phyloP scores from a whole-genome alignment of 129 eudicot genomes.

The Flaveria trinervia region DNA sequence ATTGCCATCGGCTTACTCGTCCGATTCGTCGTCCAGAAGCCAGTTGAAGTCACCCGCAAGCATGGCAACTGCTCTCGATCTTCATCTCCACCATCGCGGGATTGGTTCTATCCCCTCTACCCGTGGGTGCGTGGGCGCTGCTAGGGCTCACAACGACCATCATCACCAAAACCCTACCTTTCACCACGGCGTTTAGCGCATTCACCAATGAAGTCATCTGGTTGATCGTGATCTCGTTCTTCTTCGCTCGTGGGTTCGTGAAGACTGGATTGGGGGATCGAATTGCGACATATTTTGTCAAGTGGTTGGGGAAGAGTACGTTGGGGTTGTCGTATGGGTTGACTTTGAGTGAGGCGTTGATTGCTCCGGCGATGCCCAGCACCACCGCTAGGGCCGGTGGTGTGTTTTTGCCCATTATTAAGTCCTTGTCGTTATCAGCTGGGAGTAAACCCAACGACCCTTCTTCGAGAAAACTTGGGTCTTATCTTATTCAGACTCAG shows the following conservation, averaged over 20 bases:
- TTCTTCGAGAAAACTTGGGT: slow-evolving; percentile 61
- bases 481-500: slow-evolving; percentile 77
- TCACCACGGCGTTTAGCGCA: slow-evolving; percentile 65
- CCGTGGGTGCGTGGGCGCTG: slow-evolving; percentile 95
- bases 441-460: slow-evolving; percentile 79
- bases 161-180: slow-evolving; percentile 59
- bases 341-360: slow-evolving; percentile 82
- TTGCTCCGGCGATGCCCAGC: slow-evolving; percentile 98
- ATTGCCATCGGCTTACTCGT: slow-evolving; percentile 55
- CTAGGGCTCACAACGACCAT: slow-evolving; percentile 61
- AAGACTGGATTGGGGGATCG: slow-evolving; percentile 88
- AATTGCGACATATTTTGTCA: slow-evolving; percentile 84
- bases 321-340: slow-evolving; percentile 86
- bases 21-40: slow-evolving; percentile 64
- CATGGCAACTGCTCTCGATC: slow-evolving; percentile 79
- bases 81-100: slow-evolving; percentile 85
- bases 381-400: slow-evolving; percentile 98
- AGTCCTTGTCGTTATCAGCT: slow-evolving; percentile 65
- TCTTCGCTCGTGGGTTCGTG: slow-evolving; percentile 82
- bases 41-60: slow-evolving; percentile 71
- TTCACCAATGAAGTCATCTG: slow-evolving; percentile 89
- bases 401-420: slow-evolving; percentile 86
- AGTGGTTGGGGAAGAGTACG: slow-evolving; percentile 85
- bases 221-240: slow-evolving; percentile 85
- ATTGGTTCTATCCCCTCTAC: slow-evolving; percentile 71